Percentiles rank a stretch among this genome's conserved stretches.
These are phyloP conservation scores for Citrus reticulata DNA, from an alignment of 345 rosid species.

Conservation along the genomic window DNA sequence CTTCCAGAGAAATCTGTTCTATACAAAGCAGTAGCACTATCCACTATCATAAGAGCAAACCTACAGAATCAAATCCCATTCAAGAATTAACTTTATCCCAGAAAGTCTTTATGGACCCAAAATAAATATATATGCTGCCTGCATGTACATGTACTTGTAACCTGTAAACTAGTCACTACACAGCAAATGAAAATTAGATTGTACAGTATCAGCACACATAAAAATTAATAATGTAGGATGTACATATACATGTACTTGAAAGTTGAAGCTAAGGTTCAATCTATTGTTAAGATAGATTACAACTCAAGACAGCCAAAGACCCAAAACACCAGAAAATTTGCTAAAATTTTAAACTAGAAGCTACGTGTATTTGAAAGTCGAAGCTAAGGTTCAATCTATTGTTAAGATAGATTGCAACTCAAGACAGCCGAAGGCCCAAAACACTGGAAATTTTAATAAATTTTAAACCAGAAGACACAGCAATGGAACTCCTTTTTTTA, in stretches of 20 bases:
- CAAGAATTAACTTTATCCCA: background rate
- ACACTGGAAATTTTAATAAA: background rate
- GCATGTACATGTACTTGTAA: background rate
- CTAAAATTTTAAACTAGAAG: background rate
- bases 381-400: background rate
- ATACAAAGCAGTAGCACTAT: conserved; percentile 92
- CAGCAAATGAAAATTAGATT: background rate
- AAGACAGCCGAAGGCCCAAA: background rate
- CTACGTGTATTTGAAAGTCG: background rate
- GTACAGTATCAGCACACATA: background rate
- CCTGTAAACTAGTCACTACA: background rate
- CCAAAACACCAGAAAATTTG: background rate
- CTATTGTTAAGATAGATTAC: background rate
- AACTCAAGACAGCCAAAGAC: background rate
- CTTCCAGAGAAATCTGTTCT: conserved; percentile 95
- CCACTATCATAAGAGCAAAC: conserved; percentile 95
- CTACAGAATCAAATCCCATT: conserved; percentile 32
- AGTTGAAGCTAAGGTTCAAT: background rate
- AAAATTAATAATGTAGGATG: background rate
- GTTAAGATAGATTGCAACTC: background rate
- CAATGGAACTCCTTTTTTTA: background rate
- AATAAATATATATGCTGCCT: too few species aligned
- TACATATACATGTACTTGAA: background rate
- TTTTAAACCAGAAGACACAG: background rate
- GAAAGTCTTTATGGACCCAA: background rate